Base-by-base conservation (phyloP, 139 green algal species). In the Ostreobium quekettii region DNA sequence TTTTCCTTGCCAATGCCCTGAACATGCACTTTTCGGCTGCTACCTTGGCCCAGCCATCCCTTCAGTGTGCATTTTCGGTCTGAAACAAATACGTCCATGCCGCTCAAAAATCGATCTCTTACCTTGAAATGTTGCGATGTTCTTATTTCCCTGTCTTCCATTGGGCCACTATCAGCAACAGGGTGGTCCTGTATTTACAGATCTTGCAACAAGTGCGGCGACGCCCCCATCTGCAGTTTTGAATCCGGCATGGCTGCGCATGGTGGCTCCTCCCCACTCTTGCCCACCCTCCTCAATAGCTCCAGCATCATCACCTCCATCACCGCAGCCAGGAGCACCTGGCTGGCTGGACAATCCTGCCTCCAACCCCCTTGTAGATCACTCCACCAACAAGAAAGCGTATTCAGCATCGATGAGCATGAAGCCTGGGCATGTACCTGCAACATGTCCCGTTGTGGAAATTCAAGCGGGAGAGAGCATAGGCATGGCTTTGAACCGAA, bases 381-480 rank as follows among this genome's bases (percentile, higher is more conserved):
- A 26, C 19, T 53, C 15, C 42, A 19, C 11, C 42, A 37, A 68
- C n/a, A 53, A 35, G 53, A 11, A 62, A 62, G 53, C 53, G 7
- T 29, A 35, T n/a, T 11, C 19, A 7, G n/a, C 15, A 11, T 11
- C n/a, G 7, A 15, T 35, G 53, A 39, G 32, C 30, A 39, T 62
- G 15, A 26, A 8, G 8, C 32, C 15, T 7, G 15, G 15, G n/a
- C n/a, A n/a, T n/a, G n/a, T n/a, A n/a, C n/a, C n/a, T n/a, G n/a
- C n/a, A n/a, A n/a, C n/a, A n/a, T n/a, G n/a, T n/a, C n/a, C n/a
- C n/a, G n/a, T 62, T 19, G 61, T 68, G 33, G 61, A 68, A 32
- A 56, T 68, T 56, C 61, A 68, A 68, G 22, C 61, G 7, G 61
- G 61, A 31, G 61, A 68, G 35, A 57, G 35, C 26, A 68, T 68